These are phyloP conservation scores for Metschnikowia lachancei DNA, from an alignment of 805 yeast genomes.

Conservation along the genomic window DNA sequence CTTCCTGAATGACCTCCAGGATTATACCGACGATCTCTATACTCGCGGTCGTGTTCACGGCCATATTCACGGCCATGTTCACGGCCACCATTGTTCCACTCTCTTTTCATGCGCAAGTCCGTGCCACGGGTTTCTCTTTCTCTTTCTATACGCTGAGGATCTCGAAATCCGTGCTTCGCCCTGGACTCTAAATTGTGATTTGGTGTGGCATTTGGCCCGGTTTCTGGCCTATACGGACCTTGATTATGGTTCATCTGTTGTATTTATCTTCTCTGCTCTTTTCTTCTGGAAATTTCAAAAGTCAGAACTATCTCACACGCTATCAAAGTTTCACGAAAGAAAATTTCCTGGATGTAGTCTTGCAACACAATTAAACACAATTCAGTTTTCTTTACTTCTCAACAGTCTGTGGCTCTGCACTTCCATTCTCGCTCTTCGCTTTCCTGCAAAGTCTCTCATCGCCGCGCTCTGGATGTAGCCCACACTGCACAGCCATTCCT, in stretches of 20 bases:
- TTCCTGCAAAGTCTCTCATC: not conserved
- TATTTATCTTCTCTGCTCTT: no score
- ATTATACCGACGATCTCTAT: slow-evolving; percentile 7
- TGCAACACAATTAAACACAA: no score
- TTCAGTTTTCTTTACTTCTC: not conserved
- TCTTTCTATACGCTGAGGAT: slow-evolving; percentile 3
- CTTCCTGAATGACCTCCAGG: not conserved
- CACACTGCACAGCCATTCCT: no score
- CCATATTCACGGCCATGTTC: slow-evolving; percentile 5
- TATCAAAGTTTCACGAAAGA: no score
- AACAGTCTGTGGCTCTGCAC: not conserved
- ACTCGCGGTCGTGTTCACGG: not conserved
- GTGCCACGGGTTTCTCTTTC: slow-evolving; percentile 17
- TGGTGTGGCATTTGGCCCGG: slow-evolving; percentile 2
- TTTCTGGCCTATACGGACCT: not conserved
- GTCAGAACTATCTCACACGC: no score
- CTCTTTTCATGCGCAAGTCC: slow-evolving; percentile 9
- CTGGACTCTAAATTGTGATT: not conserved
- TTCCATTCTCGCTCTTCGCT: not conserved
- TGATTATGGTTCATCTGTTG: not conserved
- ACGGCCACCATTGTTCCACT: slow-evolving; percentile 3
- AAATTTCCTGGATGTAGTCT: no score
- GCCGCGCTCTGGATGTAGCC: not conserved
- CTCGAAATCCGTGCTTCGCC: not conserved
- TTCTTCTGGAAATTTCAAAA: not conserved